Evolutionary conservation across 768 basidiomycete species (phyloP), one percentile per base, ranked within the genome.

Genomic region (Amanita brunnescens): DNA sequence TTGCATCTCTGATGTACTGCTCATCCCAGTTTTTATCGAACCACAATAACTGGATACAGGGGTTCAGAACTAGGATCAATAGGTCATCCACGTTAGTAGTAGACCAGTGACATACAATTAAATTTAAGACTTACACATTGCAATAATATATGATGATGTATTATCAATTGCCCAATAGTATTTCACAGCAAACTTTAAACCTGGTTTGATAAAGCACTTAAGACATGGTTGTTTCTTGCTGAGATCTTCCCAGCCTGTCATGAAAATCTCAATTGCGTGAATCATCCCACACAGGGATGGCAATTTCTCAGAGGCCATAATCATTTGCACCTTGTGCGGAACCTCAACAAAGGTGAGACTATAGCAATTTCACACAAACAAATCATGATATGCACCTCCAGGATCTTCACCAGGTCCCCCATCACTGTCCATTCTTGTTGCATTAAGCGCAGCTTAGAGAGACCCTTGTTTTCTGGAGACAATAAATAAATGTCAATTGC

Each of bases 21-120:
- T 45, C n/a, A 10, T 48, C 58, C 59, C 59, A 61, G 35, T 59
- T 51, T 18, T 53, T 39, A 20, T 38, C 2, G 24, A 61, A 52
- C 59, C 59, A 61, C 0, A 42, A 30, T 40, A 59, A 14, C 2
- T 54, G 53, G n/a, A 59, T 51, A 23, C 21, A 34, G 5, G 58
- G 58, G 47, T 61, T 54, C 7, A 61, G 44, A 49, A 61, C 59
- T 41, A 16, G 26, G 29, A 33, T 5, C 14, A 20, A 7, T 26
- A 6, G 6, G 7, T 4, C 3, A 23, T 32, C n/a, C n/a, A n/a
- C n/a, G n/a, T n/a, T n/a, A n/a, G n/a, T n/a, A n/a, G n/a, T n/a
- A n/a, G n/a, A n/a, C n/a, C n/a, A n/a, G n/a, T n/a, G n/a, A n/a
- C n/a, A n/a, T n/a, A n/a, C n/a, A n/a, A n/a, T n/a, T n/a, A n/a